Base-by-base conservation (phyloP, 2,329 filamentous ascomycete species). In the Phaeosphaeria sp. region DNA sequence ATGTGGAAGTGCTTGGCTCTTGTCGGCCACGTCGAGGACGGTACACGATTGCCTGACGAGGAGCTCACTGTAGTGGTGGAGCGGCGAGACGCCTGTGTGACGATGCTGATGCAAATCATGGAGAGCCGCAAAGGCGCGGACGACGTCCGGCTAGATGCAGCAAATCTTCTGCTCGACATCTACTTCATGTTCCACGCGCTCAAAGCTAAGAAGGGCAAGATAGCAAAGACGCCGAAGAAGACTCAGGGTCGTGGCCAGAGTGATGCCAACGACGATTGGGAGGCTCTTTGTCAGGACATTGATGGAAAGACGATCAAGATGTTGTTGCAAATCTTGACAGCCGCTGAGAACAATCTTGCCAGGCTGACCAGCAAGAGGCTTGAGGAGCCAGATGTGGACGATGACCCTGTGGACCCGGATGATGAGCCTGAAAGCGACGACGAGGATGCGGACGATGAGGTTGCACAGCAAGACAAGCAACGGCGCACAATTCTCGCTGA, bases 1-100 rank as follows among this genome's bases (percentile, higher is more conserved):
- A 92, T 96, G 87, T 99, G 95, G 95, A 94, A 95, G 73, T 85
- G 90, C 21, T 86, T 87, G 52, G 81, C 83, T 42, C 72, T 79
- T 48, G 69, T 73, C n/a, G 63, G 64, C 4, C 63, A 72, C 17
- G 68, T 81, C 45, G 82, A 71, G 49, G 60, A 69, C 15, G 70
- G 66, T 11, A 74, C 70, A 6, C 59, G 81, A 3, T 83, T 92
- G 53, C 70, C 86, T 1, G 82, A 86, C 49, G 76, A 80, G 6
- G 84, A 87, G 7, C 80, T 93, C 27, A 86, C 90, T 65, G 77
- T 84, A 21, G 79, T 84, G 6, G 79, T 80, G 11, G 73, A 75
- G 44, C 80, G 83, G 53, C 81, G 85, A 47, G 84, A 87, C 48
- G 73, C 76, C 1, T 87, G 84, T 64, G 74, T 83, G 21, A 75